Evolutionary conservation across 2,329 filamentous ascomycete species (phyloP).

Genomic region (Beauveria scarabaeidicola): DNA sequence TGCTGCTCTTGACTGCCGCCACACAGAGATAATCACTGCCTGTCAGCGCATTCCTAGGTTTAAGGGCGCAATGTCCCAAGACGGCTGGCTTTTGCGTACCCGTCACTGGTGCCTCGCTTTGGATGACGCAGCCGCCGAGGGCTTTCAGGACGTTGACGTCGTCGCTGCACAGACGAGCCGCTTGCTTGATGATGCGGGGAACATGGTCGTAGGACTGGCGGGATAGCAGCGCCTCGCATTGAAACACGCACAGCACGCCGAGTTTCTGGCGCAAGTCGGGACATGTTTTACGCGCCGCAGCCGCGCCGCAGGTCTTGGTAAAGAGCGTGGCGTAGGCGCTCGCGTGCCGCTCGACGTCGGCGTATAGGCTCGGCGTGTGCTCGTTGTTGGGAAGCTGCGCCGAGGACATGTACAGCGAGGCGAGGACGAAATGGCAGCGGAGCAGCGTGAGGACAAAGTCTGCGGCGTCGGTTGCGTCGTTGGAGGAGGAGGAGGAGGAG

Average conservation of each 20-base stretch:
- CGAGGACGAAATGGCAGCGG: slow-evolving; percentile 62
- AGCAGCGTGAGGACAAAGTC: slow-evolving; percentile 53
- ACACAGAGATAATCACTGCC: neutral
- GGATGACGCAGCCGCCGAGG: slow-evolving; percentile 58
- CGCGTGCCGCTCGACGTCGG: slow-evolving; percentile 51
- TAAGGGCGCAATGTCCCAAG: too few species aligned
- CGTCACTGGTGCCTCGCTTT: slow-evolving; percentile 40
- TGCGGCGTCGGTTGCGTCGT: slow-evolving; percentile 21
- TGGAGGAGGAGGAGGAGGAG: slow-evolving; percentile 40
- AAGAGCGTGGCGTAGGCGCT: slow-evolving; percentile 16
- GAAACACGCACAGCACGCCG: slow-evolving; percentile 60
- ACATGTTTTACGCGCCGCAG: neutral
- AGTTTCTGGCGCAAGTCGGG: slow-evolving; percentile 53
- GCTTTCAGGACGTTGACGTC: slow-evolving; percentile 45
- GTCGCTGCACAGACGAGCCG: slow-evolving; percentile 31
- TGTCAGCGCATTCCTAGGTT: neutral
- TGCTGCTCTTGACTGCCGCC: slow-evolving; percentile 38
- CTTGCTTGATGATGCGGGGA: slow-evolving; percentile 47
- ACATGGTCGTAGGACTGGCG: slow-evolving; percentile 62
- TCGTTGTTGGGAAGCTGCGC: slow-evolving; percentile 29
- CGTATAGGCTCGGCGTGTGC: slow-evolving; percentile 44
- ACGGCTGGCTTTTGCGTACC: slow-evolving; percentile 29
- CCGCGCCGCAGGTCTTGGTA: neutral
- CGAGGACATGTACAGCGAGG: slow-evolving; percentile 41
- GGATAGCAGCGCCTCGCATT: slow-evolving; percentile 66